Base-by-base conservation (phyloP, 345 rosid genomes). In the Eutrema heterophyllum region DNA sequence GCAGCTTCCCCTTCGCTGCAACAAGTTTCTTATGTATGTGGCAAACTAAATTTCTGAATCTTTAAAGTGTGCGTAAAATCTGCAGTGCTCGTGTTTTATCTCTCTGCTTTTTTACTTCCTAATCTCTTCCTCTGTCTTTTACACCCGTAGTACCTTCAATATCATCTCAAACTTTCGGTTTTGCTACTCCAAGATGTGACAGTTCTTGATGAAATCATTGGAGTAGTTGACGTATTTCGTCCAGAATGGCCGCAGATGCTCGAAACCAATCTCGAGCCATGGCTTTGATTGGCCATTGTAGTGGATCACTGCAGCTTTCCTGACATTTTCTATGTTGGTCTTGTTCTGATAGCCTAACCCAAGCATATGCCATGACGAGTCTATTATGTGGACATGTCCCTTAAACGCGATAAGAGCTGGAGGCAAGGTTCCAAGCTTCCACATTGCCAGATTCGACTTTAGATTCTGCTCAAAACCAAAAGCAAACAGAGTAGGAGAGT, bases 241-340 rank as follows among this genome's bases (percentile, higher is more conserved):
- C 99, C 99, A 96, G 76, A 88, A 95, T 33, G 99, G 99, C 75
- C 97, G 88, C 16, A 96, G 95, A 83, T 94, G 97, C 83, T 89
- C 97, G 36, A 94, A 94, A 57, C 97, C 98, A 62, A 92, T 91
- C 82, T 92, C 88, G 35, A 91, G 83, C 98, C 98, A 94, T 1
- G 98, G 98, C 84, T 94, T 94, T 24, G 97, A 86, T 80, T 94
- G 98, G 44, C 98, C 98, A 67, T 94, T 94, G 84, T 91, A 94
- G 78, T 92, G 97, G 61, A 92, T 89, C 57, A 94, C 97, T 12
- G 97, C 97, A 74, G 98, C 97, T 79, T 81, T 84, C 70, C 81
- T 85, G 33, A 86, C 89, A 59, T 72, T 83, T 66, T 88, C 93
- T 35, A 83, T 67, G 48, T 79, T 76, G 76, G 96, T 94, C 64